These are phyloP conservation scores for Pterocarpus santalinus DNA, from an alignment of 306 rosid species.

Conservation along the genomic window DNA sequence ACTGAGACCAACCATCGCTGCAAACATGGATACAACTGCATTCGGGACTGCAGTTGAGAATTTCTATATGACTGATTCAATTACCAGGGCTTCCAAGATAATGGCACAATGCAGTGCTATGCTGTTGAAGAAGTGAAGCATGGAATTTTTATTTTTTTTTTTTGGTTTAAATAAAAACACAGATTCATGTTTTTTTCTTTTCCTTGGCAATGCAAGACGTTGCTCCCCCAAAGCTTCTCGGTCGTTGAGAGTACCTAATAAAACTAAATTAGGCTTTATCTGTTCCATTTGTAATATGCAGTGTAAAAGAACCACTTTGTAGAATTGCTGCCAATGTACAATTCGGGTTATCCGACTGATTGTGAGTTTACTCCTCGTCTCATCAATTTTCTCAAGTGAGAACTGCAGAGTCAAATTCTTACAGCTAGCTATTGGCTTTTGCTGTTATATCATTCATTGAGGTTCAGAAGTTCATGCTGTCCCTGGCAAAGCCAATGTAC, in stretches of 20 bases:
- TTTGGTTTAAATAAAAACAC: conserved; percentile 47
- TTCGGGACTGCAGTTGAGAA: conserved; percentile 75
- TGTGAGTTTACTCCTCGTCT: conserved; percentile 24
- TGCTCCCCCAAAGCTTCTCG: conserved; percentile 54
- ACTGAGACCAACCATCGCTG: conserved; percentile 65
- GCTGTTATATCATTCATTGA: not conserved
- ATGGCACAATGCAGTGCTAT: conserved; percentile 98
- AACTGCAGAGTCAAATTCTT: not conserved
- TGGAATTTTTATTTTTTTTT: conserved; percentile 42
- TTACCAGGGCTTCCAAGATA: conserved; percentile 98
- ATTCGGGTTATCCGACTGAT: conserved; percentile 46
- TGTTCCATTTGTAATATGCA: conserved; percentile 51
- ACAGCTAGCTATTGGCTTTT: not conserved
- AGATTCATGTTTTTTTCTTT: conserved; percentile 46
- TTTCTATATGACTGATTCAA: conserved; percentile 98
- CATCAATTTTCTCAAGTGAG: not conserved
- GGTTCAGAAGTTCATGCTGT: not conserved
- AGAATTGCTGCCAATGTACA: conserved; percentile 39
- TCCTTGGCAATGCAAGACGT: conserved; percentile 49
- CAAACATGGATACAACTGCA: conserved; percentile 62
- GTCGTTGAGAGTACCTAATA: conserved; percentile 66
- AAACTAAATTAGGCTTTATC: conserved; percentile 48
- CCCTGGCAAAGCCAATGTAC: not conserved
- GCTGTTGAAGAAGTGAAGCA: conserved; percentile 79
- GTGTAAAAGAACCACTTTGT: conserved; percentile 57